Conservation (phyloP, 2,329 filamentous ascomycete genomes). For the Fusarium scirpi region DNA sequence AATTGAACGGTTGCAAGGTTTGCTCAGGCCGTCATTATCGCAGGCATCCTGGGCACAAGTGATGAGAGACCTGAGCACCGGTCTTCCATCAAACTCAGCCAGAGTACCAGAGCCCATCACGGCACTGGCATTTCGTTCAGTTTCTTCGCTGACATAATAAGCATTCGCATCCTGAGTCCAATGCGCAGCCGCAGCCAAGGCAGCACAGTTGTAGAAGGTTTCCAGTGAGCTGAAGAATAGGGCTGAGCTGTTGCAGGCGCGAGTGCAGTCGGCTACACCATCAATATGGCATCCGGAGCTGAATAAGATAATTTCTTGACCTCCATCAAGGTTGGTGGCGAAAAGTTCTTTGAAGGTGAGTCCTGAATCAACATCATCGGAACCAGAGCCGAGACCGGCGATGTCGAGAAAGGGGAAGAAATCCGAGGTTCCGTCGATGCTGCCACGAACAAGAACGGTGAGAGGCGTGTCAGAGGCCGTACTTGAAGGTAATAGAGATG, state of each 20-base stretch:
- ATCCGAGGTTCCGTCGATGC: conserved; percentile 51
- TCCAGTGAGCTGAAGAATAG: conserved; percentile 53
- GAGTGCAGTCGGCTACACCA: conserved; percentile 49
- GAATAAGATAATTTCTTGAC: conserved; percentile 50
- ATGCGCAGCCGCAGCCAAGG: conserved; percentile 52
- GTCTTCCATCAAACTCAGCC: conserved; percentile 48
- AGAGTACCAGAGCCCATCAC: conserved; percentile 52
- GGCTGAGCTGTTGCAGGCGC: conserved; percentile 49
- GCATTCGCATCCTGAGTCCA: conserved; percentile 48
- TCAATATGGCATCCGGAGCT: conserved; percentile 50
- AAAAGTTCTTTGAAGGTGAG: conserved; percentile 53
- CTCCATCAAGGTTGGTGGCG: conserved; percentile 50
- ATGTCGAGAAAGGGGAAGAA: conserved; percentile 56
- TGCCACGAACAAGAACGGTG: conserved; percentile 47
- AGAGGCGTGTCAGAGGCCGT: conserved; percentile 45
- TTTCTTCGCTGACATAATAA: conserved; percentile 50
- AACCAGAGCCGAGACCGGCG: conserved; percentile 46
- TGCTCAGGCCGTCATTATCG: conserved; percentile 50
- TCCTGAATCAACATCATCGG: conserved; percentile 44
- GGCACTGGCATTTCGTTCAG: conserved; percentile 53
- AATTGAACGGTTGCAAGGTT: conserved; percentile 49
- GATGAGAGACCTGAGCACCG: conserved; percentile 51
- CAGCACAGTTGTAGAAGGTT: conserved; percentile 56
- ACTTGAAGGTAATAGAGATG: conserved; percentile 16
- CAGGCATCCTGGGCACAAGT: conserved; percentile 53